phyloP scores from a whole-genome alignment of 257 asterid genomes.

The Salvia splendens region DNA sequence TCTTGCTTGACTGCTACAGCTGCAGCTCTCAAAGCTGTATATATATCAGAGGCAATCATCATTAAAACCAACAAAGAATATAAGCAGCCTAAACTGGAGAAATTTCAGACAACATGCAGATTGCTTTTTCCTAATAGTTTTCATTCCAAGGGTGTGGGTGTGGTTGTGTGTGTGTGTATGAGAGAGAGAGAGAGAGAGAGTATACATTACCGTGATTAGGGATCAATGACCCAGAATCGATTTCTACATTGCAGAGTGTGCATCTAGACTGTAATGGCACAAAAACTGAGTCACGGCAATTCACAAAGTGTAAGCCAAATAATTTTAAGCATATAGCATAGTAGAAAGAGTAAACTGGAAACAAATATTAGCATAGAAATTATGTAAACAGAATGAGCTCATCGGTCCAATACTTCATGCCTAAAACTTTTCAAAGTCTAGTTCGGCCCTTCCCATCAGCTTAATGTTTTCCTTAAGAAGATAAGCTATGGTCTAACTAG shows the following conservation, averaged over 20 bases:
- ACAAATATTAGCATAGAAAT: constrained; percentile 11
- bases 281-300: constrained; percentile 18
- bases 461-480: neutral
- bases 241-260: constrained; percentile 74
- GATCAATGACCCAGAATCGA: constrained; percentile 65
- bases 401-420: constrained; percentile 13
- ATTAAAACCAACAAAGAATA: constrained; percentile 23
- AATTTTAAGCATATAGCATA: neutral
- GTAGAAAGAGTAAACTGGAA: constrained; percentile 20
- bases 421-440: constrained; percentile 6
- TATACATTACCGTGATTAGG: constrained; percentile 76
- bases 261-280: constrained; percentile 77
- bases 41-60: constrained; percentile 33
- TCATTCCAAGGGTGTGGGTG: constrained; percentile 8
- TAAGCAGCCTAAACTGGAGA: constrained; percentile 22
- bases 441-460: constrained; percentile 6
- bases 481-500: constrained; percentile 3
- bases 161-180: neutral
- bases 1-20: constrained; percentile 91
- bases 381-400: constrained; percentile 17
- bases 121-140: neutral
- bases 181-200: constrained; percentile 7
- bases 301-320: constrained; percentile 6
- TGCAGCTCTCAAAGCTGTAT: constrained; percentile 87
- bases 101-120: constrained; percentile 22